A percentile compares a stretch with the other conserved stretches of the same genome.
Evolutionary conservation across 2,329 filamentous ascomycete species (phyloP).

Genomic region (Xylariaceae sp.): DNA sequence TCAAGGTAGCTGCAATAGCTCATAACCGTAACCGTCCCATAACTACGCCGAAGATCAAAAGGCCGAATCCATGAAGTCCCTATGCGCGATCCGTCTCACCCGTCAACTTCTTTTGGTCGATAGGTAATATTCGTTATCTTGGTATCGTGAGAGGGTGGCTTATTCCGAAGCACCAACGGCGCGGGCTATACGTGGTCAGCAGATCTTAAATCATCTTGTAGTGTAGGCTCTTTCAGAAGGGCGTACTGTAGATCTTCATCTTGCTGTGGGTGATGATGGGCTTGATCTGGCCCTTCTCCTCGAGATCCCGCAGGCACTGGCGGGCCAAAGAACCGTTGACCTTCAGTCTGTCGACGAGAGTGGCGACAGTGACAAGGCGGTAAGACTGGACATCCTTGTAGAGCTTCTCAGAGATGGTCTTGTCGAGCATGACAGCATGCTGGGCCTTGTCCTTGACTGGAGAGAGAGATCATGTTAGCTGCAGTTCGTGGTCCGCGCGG

Average conservation of each 20-base stretch:
- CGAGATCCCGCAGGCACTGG: constrained; percentile 81
- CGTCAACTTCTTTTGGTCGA: constrained; percentile 26
- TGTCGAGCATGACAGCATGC: constrained; percentile 98
- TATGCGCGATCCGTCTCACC: constrained; percentile 29
- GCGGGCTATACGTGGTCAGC: constrained; percentile 27
- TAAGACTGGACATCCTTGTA: constrained; percentile 99
- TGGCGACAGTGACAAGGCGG: constrained; percentile 97
- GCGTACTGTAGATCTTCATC: constrained; percentile 93
- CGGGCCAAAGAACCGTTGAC: constrained; percentile 98
- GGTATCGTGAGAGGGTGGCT: constrained; percentile 33
- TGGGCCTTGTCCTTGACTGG: constrained; percentile 99
- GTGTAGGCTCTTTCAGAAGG: background rate
- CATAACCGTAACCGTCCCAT: constrained; percentile 32
- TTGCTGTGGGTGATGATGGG: constrained; percentile 94
- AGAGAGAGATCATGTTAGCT: constrained; percentile 21
- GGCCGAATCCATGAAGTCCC: constrained; percentile 31
- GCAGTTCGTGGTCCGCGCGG: background rate
- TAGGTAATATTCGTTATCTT: constrained; percentile 30
- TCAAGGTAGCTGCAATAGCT: constrained; percentile 31
- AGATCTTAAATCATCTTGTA: constrained; percentile 1
- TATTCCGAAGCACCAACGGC: constrained; percentile 34
- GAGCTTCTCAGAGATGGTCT: constrained; percentile 94
- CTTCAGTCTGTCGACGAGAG: constrained; percentile 99
- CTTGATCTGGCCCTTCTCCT: constrained; percentile 98
- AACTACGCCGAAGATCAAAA: constrained; percentile 36